These are phyloP conservation scores for Orobanche coerulescens DNA, from an alignment of 257 asterid genomes.

Conservation along the genomic window DNA sequence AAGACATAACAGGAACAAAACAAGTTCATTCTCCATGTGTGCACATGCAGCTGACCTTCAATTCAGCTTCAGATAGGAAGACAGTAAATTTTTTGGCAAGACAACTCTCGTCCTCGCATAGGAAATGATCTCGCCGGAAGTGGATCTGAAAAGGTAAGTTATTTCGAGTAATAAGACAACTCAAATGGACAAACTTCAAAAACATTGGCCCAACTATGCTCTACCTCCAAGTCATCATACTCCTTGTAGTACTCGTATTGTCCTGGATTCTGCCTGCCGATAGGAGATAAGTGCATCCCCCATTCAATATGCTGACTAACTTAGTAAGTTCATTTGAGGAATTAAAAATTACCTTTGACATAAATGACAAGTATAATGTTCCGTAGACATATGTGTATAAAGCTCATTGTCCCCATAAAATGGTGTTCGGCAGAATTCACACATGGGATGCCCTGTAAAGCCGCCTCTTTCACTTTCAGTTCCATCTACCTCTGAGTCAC, in stretches of 20 bases:
- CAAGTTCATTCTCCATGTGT: background rate
- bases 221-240: conserved; percentile 90
- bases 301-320: background rate
- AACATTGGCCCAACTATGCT: conserved; percentile 14
- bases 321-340: background rate
- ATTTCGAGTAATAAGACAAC: conserved; percentile 15
- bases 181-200: conserved; percentile 2
- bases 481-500: conserved; percentile 98
- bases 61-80: conserved; percentile 70
- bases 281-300: conserved; percentile 2
- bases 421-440: conserved; percentile 83
- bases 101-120: conserved; percentile 88
- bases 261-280: conserved; percentile 92
- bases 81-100: conserved; percentile 82
- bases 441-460: conserved; percentile 82
- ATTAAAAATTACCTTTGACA: conserved; percentile 64
- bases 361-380: conserved; percentile 90
- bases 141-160: conserved; percentile 49
- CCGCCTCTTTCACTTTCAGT: conserved; percentile 98
- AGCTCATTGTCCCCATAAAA: conserved; percentile 94
- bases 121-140: conserved; percentile 72
- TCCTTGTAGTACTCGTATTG: conserved; percentile 83
- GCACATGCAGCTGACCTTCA: conserved; percentile 53
- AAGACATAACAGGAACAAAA: background rate
- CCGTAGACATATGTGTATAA: conserved; percentile 86